Evolutionary conservation across 1,284 basidiomycete species (phyloP).

Genomic region (Pseudozyma sp.): DNA sequence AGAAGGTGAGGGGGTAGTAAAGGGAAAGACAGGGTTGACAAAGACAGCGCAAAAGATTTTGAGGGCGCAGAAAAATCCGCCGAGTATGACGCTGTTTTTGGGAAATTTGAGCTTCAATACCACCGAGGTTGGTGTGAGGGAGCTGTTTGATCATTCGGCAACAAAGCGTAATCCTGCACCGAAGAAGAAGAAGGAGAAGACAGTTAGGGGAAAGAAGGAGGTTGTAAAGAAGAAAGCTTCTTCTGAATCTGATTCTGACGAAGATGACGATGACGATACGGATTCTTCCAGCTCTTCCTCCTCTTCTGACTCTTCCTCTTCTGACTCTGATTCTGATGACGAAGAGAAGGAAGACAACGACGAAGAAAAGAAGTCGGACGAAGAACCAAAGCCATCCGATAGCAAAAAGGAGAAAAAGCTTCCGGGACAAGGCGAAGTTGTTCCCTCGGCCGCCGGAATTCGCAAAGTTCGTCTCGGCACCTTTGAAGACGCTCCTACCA

Average conservation of each 20-base stretch:
- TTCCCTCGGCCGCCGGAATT: slow-evolving; percentile 74
- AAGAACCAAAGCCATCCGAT: neutral
- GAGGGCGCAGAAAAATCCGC: slow-evolving; percentile 81
- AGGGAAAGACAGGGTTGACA: slow-evolving; percentile 71
- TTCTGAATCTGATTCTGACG: slow-evolving; percentile 55
- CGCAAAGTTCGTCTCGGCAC: slow-evolving; percentile 91
- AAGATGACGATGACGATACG: slow-evolving; percentile 13
- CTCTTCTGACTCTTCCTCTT: slow-evolving; percentile 22
- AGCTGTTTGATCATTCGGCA: slow-evolving; percentile 75
- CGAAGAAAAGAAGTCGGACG: slow-evolving; percentile 60
- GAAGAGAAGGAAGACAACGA: slow-evolving; percentile 64
- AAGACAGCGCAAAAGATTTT: slow-evolving; percentile 87
- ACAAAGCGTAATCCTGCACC: slow-evolving; percentile 34
- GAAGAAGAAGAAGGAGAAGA: slow-evolving; percentile 19
- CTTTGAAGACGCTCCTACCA: slow-evolving; percentile 86
- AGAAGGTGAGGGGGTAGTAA: slow-evolving; percentile 1
- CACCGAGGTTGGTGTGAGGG: slow-evolving; percentile 76
- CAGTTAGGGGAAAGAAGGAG: neutral
- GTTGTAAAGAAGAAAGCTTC: slow-evolving; percentile 16
- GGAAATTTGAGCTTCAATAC: slow-evolving; percentile 93
- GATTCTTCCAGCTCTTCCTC: slow-evolving; percentile 4
- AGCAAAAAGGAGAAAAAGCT: neutral
- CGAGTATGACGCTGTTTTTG: slow-evolving; percentile 85
- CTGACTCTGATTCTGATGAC: slow-evolving; percentile 10
- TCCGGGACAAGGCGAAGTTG: slow-evolving; percentile 7